Conservation (phyloP, 2,329 filamentous ascomycete genomes). For the Tolypocladium endophyticum region DNA sequence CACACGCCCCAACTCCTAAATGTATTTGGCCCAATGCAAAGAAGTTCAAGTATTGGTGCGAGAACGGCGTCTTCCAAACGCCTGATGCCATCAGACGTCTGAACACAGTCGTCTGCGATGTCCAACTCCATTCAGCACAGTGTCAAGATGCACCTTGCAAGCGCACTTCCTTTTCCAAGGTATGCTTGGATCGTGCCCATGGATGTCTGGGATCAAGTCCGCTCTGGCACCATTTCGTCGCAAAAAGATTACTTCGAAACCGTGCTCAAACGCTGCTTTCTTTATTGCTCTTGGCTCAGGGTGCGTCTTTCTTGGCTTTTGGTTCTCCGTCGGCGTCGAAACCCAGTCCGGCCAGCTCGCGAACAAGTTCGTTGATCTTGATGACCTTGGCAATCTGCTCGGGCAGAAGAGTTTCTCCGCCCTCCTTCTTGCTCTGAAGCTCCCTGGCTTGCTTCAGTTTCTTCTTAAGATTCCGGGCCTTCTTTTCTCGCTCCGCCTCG, state of each 20-base stretch:
- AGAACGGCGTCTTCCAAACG: background rate
- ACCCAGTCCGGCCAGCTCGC: slow-evolving; percentile 75
- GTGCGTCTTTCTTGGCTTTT: slow-evolving; percentile 16
- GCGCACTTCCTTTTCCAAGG: background rate
- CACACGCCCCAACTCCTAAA: background rate
- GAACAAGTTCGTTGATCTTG: slow-evolving; percentile 87
- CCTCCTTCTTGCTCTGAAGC: slow-evolving; percentile 81
- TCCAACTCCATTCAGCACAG: background rate
- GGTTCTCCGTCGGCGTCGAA: slow-evolving; percentile 69
- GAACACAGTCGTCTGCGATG: background rate
- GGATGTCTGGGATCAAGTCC: background rate
- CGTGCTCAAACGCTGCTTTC: background rate
- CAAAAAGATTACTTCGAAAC: background rate
- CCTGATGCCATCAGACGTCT: background rate
- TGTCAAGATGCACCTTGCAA: background rate
- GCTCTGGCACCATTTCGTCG: background rate
- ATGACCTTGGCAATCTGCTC: slow-evolving; percentile 98
- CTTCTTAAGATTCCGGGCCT: slow-evolving; percentile 83
- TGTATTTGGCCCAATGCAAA: background rate
- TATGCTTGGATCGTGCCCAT: background rate
- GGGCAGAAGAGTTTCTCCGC: slow-evolving; percentile 70
- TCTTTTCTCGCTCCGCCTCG: slow-evolving; percentile 79
- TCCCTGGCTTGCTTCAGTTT: slow-evolving; percentile 92
- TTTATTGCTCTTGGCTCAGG: background rate
- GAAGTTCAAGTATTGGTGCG: background rate